Evolutionary conservation across 2,329 filamentous ascomycete genomes (phyloP).

Genomic region (Rutstroemia sp.): DNA sequence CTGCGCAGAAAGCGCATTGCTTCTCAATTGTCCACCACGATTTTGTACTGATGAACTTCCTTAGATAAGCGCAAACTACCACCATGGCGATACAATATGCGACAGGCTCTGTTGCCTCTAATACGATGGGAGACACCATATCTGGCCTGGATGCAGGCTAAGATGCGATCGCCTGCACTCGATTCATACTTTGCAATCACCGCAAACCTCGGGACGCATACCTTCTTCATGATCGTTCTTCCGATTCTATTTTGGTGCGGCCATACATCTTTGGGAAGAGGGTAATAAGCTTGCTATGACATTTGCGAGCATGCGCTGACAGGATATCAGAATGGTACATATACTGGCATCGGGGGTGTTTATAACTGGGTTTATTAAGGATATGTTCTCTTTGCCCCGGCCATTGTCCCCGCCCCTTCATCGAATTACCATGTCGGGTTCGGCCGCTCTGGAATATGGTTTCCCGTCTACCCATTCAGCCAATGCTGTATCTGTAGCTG

Average conservation of each 20-base stretch:
- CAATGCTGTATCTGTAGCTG: conserved; percentile 89
- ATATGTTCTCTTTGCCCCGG: conserved; percentile 84
- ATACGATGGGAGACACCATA: conserved; percentile 94
- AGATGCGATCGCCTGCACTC: conserved; percentile 71
- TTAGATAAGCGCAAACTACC: conserved; percentile 78
- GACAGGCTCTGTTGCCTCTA: conserved; percentile 75
- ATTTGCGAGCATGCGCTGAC: conserved; percentile 15
- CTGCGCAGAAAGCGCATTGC: background rate
- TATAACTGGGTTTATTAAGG: conserved; percentile 89
- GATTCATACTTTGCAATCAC: conserved; percentile 97
- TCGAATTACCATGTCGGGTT: conserved; percentile 95
- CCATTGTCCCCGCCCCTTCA: conserved; percentile 87
- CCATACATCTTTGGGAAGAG: conserved; percentile 75
- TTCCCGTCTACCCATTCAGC: conserved; percentile 97
- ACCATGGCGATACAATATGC: conserved; percentile 78
- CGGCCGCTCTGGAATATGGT: conserved; percentile 89
- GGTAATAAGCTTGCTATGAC: conserved; percentile 47
- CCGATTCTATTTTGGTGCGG: conserved; percentile 97
- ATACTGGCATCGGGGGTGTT: conserved; percentile 75
- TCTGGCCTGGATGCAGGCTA: conserved; percentile 77
- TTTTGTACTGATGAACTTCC: conserved; percentile 4
- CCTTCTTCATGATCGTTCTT: conserved; percentile 95
- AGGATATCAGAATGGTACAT: conserved; percentile 52
- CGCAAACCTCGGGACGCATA: conserved; percentile 94
- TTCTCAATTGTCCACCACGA: background rate